phyloP scores from a whole-genome alignment of 1,139 yeast species.

The Yamadazyma blattariae region DNA sequence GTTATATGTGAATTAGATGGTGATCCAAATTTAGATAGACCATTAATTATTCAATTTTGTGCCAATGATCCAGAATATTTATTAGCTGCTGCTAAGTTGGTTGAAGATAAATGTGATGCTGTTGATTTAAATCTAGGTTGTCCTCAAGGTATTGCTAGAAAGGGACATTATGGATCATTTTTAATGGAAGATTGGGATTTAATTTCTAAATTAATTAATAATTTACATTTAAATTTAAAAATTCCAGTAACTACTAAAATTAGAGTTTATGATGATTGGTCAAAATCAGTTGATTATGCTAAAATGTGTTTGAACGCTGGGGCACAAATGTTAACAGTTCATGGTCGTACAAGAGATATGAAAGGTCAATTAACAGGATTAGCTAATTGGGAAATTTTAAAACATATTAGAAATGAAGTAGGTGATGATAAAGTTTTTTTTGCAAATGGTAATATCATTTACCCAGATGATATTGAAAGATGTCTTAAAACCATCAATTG shows the following conservation, averaged over 20 bases:
- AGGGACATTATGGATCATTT: constrained; percentile 94
- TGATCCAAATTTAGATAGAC: constrained; percentile 61
- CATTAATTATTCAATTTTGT: constrained; percentile 89
- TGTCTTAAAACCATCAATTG: constrained; percentile 63
- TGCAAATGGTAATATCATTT: constrained; percentile 88
- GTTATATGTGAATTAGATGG: constrained; percentile 84
- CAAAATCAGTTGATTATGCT: constrained; percentile 84
- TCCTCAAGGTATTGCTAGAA: constrained; percentile 95
- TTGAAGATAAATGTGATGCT: constrained; percentile 87
- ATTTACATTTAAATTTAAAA: constrained; percentile 67
- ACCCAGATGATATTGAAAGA: constrained; percentile 73
- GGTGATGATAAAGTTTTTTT: constrained; percentile 82
- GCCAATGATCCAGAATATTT: constrained; percentile 91
- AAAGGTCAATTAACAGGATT: constrained; percentile 94
- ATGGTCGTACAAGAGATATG: constrained; percentile 96
- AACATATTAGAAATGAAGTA: constrained; percentile 71
- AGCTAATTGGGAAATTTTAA: constrained; percentile 87
- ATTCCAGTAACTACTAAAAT: constrained; percentile 96
- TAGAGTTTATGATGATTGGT: constrained; percentile 81
- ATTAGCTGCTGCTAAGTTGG: constrained; percentile 75
- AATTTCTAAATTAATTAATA: constrained; percentile 66
- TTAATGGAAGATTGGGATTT: constrained; percentile 97
- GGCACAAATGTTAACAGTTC: constrained; percentile 92
- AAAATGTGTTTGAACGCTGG: constrained; percentile 91
- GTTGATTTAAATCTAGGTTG: constrained; percentile 95